Conservation (phyloP, 805 yeast species). For the Starmerella floris region DNA sequence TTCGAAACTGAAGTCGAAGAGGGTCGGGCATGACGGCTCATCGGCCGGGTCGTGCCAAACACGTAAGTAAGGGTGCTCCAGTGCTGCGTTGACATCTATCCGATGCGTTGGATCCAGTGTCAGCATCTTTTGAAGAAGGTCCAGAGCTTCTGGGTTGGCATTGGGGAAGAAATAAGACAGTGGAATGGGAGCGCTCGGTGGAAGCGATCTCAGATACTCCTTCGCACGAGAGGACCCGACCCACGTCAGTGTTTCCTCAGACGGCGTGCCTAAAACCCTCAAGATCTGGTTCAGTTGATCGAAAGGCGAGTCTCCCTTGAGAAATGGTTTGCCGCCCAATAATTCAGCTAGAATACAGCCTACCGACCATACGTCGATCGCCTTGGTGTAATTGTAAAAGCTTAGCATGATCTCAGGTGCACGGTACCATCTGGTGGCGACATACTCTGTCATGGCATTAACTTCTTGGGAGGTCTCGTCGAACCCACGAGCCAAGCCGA, state of each 20-base stretch:
- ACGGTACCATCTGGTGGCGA: conserved; percentile 94
- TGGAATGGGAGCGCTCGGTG: conserved; percentile 51
- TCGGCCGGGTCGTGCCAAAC: conserved; percentile 92
- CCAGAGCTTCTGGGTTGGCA: conserved; percentile 56
- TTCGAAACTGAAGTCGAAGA: conserved; percentile 83
- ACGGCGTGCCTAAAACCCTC: conserved; percentile 78
- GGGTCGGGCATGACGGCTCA: conserved; percentile 80
- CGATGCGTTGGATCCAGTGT: conserved; percentile 74
- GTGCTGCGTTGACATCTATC: conserved; percentile 71
- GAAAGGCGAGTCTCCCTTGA: conserved; percentile 90
- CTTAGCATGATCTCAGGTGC: conserved; percentile 97
- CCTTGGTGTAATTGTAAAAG: conserved; percentile 82
- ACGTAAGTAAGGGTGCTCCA: conserved; percentile 70
- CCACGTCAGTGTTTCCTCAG: conserved; percentile 48
- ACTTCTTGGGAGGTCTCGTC: conserved; percentile 29
- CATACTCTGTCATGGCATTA: conserved; percentile 82
- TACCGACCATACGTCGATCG: conserved; percentile 93
- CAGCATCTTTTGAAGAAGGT: conserved; percentile 52
- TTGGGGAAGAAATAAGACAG: conserved; percentile 38
- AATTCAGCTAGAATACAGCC: conserved; percentile 92
- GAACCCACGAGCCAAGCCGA: conserved; percentile 71
- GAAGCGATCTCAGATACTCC: conserved; percentile 72
- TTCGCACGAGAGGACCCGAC: conserved; percentile 73
- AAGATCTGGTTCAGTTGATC: conserved; percentile 77
- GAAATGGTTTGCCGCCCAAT: conserved; percentile 71